A percentile compares a stretch with the other conserved stretches of the same genome.
Conservation (phyloP, 108 stramenopile genomes). For the Ochromonas danica region DNA sequence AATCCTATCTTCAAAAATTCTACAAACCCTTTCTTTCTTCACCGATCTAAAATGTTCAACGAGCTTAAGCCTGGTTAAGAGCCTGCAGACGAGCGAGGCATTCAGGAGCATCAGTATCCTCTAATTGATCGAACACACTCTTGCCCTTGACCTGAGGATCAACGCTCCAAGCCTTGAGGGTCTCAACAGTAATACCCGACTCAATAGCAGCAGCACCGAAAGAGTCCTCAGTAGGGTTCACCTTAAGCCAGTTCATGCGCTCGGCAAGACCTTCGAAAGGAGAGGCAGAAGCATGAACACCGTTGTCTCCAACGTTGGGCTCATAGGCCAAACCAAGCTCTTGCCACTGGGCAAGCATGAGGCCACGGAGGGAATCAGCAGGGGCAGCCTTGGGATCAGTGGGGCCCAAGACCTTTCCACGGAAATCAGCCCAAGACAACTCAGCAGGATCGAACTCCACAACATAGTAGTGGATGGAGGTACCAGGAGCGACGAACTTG, state of each 20-base stretch:
- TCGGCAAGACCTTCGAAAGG: slow-evolving; percentile 90
- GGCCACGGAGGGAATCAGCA: slow-evolving; percentile 67
- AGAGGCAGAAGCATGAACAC: slow-evolving; percentile 82
- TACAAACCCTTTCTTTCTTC: neutral
- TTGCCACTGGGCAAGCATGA: slow-evolving; percentile 65
- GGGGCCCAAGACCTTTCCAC: slow-evolving; percentile 71
- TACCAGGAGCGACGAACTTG: slow-evolving; percentile 74
- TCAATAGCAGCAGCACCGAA: slow-evolving; percentile 7
- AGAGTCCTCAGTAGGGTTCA: neutral
- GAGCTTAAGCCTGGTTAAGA: neutral
- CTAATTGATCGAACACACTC: slow-evolving; percentile 19
- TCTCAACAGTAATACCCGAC: slow-evolving; percentile 19
- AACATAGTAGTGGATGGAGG: slow-evolving; percentile 75
- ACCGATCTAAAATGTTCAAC: neutral
- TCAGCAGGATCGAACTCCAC: slow-evolving; percentile 76
- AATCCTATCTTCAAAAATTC: neutral
- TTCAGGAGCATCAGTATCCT: slow-evolving; percentile 19
- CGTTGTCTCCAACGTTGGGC: slow-evolving; percentile 86
- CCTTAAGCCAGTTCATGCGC: slow-evolving; percentile 58
- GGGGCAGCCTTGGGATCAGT: slow-evolving; percentile 80
- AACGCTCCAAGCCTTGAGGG: slow-evolving; percentile 13
- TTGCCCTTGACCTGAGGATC: slow-evolving; percentile 37
- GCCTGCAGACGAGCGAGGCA: neutral
- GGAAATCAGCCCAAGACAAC: slow-evolving; percentile 77
- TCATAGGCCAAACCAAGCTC: slow-evolving; percentile 63